Evolutionary conservation across 805 yeast genomes (phyloP).

Genomic region (Ogataea saltuana): DNA sequence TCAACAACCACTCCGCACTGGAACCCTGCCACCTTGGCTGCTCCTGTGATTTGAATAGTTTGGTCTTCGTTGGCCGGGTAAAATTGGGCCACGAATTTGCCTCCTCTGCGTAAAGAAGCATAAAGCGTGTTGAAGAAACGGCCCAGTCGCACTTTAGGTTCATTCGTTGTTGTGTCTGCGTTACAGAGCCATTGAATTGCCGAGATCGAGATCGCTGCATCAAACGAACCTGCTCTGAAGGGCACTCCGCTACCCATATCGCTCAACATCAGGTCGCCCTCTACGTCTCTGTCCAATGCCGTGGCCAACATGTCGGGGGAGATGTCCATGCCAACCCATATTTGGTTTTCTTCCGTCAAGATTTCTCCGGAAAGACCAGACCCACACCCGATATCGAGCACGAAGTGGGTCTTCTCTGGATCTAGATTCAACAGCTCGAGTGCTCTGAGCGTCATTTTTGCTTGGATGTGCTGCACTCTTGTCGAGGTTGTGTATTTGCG

Average conservation of each 20-base stretch:
- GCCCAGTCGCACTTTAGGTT: slow-evolving; percentile 79
- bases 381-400: slow-evolving; percentile 95
- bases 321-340: slow-evolving; percentile 96
- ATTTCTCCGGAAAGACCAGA: slow-evolving; percentile 96
- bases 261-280: slow-evolving; percentile 87
- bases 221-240: slow-evolving; percentile 93
- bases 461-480: slow-evolving; percentile 98
- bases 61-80: slow-evolving; percentile 92
- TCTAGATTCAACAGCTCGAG: slow-evolving; percentile 81
- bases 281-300: slow-evolving; percentile 87
- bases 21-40: slow-evolving; percentile 94
- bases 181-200: slow-evolving; percentile 98
- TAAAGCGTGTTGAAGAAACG: slow-evolving; percentile 86
- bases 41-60: slow-evolving; percentile 68
- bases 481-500: slow-evolving; percentile 87
- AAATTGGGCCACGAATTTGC: slow-evolving; percentile 96
- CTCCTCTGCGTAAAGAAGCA: slow-evolving; percentile 86
- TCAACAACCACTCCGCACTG: slow-evolving; percentile 95
- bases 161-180: slow-evolving; percentile 80
- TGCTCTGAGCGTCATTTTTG: slow-evolving; percentile 94
- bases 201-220: slow-evolving; percentile 92
- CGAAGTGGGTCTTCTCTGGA: slow-evolving; percentile 57
- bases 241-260: slow-evolving; percentile 96
- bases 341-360: slow-evolving; percentile 86
- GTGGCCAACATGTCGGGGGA: slow-evolving; percentile 95